phyloP scores from a whole-genome alignment of 2,329 filamentous ascomycete species.

The Talaromyces sp. region DNA sequence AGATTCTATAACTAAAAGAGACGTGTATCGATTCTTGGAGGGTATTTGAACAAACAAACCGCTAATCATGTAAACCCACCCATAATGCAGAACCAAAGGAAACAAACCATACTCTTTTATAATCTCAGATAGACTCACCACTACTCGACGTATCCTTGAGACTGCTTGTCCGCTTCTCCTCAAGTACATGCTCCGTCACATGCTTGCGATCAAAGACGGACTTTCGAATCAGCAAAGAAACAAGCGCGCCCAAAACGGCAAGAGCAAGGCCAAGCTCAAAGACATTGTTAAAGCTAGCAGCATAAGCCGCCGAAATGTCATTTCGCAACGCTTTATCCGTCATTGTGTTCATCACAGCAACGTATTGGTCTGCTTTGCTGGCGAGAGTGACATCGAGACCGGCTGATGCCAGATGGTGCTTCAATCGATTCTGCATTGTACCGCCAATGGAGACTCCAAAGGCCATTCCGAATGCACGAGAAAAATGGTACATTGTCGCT shows the following conservation, averaged over 20 bases:
- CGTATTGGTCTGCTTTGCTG: slow-evolving; percentile 9
- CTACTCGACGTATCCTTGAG: neutral
- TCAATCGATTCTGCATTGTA: slow-evolving; percentile 60
- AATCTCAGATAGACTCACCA: slow-evolving; percentile 20
- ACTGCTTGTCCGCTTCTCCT: neutral
- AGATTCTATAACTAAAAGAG: neutral
- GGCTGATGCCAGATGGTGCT: neutral
- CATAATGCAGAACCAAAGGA: neutral
- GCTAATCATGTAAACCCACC: neutral
- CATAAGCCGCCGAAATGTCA: slow-evolving; percentile 2
- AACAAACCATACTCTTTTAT: neutral
- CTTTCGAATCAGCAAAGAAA: slow-evolving; percentile 6
- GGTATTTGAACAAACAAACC: neutral
- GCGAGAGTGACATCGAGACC: neutral
- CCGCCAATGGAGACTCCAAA: slow-evolving; percentile 67
- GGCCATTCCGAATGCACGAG: slow-evolving; percentile 64
- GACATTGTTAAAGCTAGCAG: neutral
- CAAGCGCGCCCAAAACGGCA: neutral
- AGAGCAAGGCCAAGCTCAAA: slow-evolving; percentile 9
- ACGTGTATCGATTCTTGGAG: neutral
- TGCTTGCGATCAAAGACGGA: slow-evolving; percentile 12
- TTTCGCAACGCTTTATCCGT: neutral
- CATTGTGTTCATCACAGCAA: neutral
- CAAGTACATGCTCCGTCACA: slow-evolving; percentile 7
- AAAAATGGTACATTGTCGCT: slow-evolving; percentile 65